Evolutionary conservation across 2,329 filamentous ascomycete species (phyloP).

Genomic region (Bipolaris cookei): DNA sequence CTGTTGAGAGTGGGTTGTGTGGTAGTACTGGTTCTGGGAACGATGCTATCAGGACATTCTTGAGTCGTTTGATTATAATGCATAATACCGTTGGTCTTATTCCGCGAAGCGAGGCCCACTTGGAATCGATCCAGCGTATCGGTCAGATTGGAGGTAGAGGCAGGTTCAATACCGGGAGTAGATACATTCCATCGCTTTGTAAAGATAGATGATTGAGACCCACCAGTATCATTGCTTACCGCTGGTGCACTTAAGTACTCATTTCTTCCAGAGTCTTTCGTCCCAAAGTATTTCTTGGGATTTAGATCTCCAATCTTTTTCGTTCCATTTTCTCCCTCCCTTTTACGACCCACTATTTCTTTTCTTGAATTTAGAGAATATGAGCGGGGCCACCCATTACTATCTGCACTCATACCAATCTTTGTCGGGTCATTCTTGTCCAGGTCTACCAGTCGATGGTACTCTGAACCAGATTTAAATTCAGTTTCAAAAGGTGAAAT

Average conservation of each 20-base stretch:
- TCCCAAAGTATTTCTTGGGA: no score
- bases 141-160: background rate
- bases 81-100: background rate
- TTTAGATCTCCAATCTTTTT: background rate
- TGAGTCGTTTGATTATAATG: background rate
- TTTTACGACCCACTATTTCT: background rate
- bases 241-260: background rate
- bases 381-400: slow-evolving; percentile 1
- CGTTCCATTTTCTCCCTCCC: background rate
- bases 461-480: slow-evolving; percentile 18
- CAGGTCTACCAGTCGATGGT: background rate
- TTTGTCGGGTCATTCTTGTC: background rate
- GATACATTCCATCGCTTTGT: background rate
- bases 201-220: background rate
- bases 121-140: background rate
- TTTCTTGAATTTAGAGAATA: background rate
- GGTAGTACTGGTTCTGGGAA: background rate
- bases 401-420: slow-evolving; percentile 3
- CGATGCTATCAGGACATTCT: background rate
- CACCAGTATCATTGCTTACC: no score
- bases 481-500: slow-evolving; percentile 17
- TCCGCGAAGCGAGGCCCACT: background rate
- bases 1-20: background rate
- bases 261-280: no score
- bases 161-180: background rate